A percentile compares a stretch with the other conserved stretches of the same genome.
These are phyloP conservation scores for Xylariaceae sp. DNA, from an alignment of 2,329 filamentous ascomycete species.

Conservation along the genomic window DNA sequence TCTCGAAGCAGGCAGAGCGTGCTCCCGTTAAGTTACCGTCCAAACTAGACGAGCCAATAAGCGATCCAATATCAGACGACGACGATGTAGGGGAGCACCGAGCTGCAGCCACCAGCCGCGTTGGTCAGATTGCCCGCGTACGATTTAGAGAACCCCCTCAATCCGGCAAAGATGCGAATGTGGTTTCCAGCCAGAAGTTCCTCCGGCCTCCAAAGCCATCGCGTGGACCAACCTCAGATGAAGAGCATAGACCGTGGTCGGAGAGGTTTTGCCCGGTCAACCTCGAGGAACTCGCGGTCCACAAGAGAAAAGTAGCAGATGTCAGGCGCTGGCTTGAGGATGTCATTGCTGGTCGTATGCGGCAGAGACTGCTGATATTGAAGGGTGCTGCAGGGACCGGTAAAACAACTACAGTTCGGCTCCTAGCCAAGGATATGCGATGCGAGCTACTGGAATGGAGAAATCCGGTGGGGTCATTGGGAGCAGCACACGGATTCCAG, in stretches of 20 bases:
- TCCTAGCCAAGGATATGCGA: slow-evolving; percentile 73
- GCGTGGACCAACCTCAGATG: slow-evolving; percentile 29
- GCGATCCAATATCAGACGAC: slow-evolving; percentile 57
- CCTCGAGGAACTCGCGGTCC: slow-evolving; percentile 82
- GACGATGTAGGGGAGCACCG: slow-evolving; percentile 51
- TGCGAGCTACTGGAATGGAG: slow-evolving; percentile 85
- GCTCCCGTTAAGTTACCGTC: slow-evolving; percentile 31
- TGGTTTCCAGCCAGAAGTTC: slow-evolving; percentile 47
- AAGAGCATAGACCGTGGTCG: slow-evolving; percentile 75
- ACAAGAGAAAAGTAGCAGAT: slow-evolving; percentile 89
- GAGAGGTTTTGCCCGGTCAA: slow-evolving; percentile 74
- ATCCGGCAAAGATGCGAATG: slow-evolving; percentile 16
- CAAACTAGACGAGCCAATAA: slow-evolving; percentile 45
- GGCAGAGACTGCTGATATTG: slow-evolving; percentile 73
- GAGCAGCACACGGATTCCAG: slow-evolving; percentile 56
- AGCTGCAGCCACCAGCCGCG: slow-evolving; percentile 47
- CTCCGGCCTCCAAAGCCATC: slow-evolving; percentile 36
- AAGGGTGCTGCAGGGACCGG: slow-evolving; percentile 89
- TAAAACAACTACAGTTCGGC: slow-evolving; percentile 81
- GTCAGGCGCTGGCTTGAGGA: slow-evolving; percentile 78
- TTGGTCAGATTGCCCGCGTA: slow-evolving; percentile 53
- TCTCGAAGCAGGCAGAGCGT: slow-evolving; percentile 57
- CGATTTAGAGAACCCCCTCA: slow-evolving; percentile 38
- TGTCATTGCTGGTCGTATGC: slow-evolving; percentile 60
- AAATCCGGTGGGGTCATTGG: slow-evolving; percentile 65